These are phyloP conservation scores for Zygosaccharomyces pseudobailii DNA, from an alignment of 1,139 yeast genomes.

Conservation along the genomic window DNA sequence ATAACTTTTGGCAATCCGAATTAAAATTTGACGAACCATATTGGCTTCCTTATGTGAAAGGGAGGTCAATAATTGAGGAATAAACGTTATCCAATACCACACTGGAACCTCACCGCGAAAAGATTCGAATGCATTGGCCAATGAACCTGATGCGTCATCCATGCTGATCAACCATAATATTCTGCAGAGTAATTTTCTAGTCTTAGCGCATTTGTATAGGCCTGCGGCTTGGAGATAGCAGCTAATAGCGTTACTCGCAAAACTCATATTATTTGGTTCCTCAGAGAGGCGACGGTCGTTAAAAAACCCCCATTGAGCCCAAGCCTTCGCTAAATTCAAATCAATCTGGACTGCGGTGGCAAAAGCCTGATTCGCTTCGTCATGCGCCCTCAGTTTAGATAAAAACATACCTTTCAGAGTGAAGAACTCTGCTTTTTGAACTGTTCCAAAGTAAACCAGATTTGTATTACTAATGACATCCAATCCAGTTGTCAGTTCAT, in stretches of 20 bases:
- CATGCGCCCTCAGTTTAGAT: conserved; percentile 81
- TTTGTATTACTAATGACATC: conserved; percentile 97
- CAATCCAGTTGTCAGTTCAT: conserved; percentile 86
- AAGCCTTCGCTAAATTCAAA: conserved; percentile 88
- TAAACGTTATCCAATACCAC: conserved; percentile 98
- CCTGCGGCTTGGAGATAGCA: conserved; percentile 98
- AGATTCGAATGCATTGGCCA: conserved; percentile 83
- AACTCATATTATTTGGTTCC: conserved; percentile 73
- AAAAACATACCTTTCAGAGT: conserved; percentile 97
- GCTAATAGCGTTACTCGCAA: conserved; percentile 90
- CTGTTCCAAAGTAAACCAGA: conserved; percentile 90
- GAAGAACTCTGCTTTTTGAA: conserved; percentile 96
- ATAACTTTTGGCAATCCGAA: conserved; percentile 89
- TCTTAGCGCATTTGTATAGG: conserved; percentile 84
- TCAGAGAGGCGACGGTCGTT: conserved; percentile 87
- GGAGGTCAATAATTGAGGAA: conserved; percentile 88
- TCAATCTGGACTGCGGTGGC: conserved; percentile 97
- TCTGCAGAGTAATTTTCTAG: conserved; percentile 81
- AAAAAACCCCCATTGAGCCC: conserved; percentile 99
- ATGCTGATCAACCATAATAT: conserved; percentile 90
- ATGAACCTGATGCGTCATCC: conserved; percentile 78
- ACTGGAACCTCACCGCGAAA: conserved; percentile 96
- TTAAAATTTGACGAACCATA: conserved; percentile 79
- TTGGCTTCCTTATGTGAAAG: conserved; percentile 88
- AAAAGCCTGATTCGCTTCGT: conserved; percentile 95